phyloP scores from a whole-genome alignment of 2,329 filamentous ascomycete genomes.

The Botryosphaeria dothidea region DNA sequence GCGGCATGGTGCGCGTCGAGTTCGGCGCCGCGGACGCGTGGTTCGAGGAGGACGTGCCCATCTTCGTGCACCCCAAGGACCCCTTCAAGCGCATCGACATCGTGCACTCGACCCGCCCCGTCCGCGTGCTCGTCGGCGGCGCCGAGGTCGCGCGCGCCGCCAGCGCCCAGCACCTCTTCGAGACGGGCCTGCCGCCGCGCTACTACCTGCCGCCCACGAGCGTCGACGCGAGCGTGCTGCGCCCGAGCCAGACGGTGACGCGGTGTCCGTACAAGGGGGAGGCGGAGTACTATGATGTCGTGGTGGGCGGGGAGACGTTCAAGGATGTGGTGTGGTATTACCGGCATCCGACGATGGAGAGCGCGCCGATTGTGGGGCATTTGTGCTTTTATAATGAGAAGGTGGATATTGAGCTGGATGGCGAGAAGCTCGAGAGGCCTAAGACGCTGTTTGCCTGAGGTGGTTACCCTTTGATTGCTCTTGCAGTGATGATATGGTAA shows the following conservation, averaged over 20 bases:
- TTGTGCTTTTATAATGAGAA: slow-evolving; percentile 70
- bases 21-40: slow-evolving; percentile 35
- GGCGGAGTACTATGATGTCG: slow-evolving; percentile 62
- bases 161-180: slow-evolving; percentile 55
- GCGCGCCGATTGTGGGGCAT: slow-evolving; percentile 55
- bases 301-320: slow-evolving; percentile 43
- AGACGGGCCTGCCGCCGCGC: slow-evolving; percentile 60
- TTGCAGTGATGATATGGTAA: no score
- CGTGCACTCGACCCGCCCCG: slow-evolving; percentile 54
- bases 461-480: background rate
- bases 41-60: slow-evolving; percentile 61
- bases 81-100: slow-evolving; percentile 67
- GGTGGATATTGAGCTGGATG: slow-evolving; percentile 63
- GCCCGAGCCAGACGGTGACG: slow-evolving; percentile 54
- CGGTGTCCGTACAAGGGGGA: slow-evolving; percentile 69
- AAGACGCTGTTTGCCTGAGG: background rate
- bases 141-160: slow-evolving; percentile 16
- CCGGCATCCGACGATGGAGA: slow-evolving; percentile 57
- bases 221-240: slow-evolving; percentile 51
- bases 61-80: slow-evolving; percentile 66
- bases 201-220: slow-evolving; percentile 60
- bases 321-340: slow-evolving; percentile 66
- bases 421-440: slow-evolving; percentile 39
- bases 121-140: slow-evolving; percentile 54
- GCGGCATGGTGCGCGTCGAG: slow-evolving; percentile 33